Evolutionary conservation across 495 filamentous ascomycete species (phyloP).

Genomic region (Xylaria bambusicola): DNA sequence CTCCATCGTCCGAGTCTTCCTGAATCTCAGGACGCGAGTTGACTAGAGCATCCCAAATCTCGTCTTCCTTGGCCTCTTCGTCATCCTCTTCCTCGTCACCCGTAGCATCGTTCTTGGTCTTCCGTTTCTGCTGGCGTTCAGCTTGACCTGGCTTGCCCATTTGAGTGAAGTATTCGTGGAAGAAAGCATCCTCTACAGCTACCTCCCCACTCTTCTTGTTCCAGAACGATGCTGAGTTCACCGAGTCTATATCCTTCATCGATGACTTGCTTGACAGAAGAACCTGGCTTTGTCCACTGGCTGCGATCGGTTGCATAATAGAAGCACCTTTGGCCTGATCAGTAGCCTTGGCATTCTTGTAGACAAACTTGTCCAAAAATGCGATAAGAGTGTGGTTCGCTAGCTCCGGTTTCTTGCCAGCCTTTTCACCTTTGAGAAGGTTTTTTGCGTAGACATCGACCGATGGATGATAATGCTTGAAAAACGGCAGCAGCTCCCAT

Average conservation of each 20-base stretch:
- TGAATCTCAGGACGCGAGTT: slow-evolving; percentile 76
- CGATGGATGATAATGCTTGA: slow-evolving; percentile 88
- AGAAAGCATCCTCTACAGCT: slow-evolving; percentile 90
- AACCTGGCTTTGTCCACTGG: slow-evolving; percentile 60
- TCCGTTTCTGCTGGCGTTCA: slow-evolving; percentile 56
- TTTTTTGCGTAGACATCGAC: slow-evolving; percentile 81
- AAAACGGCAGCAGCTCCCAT: slow-evolving; percentile 85
- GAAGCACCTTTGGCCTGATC: slow-evolving; percentile 68
- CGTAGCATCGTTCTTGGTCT: slow-evolving; percentile 51
- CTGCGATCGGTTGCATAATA: slow-evolving; percentile 91
- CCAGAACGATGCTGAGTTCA: slow-evolving; percentile 94
- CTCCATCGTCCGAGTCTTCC: slow-evolving; percentile 61
- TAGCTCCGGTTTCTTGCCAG: slow-evolving; percentile 85
- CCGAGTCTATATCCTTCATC: slow-evolving; percentile 51
- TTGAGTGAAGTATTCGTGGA: slow-evolving; percentile 91
- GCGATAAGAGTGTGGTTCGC: slow-evolving; percentile 84
- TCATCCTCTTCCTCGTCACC: slow-evolving; percentile 48
- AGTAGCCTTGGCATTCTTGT: slow-evolving; percentile 79
- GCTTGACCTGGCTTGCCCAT: slow-evolving; percentile 63
- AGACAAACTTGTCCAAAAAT: slow-evolving; percentile 96
- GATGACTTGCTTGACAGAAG: slow-evolving; percentile 60
- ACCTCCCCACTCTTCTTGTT: slow-evolving; percentile 83
- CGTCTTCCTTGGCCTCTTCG: slow-evolving; percentile 63
- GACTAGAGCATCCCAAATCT: slow-evolving; percentile 94
- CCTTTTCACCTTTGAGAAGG: slow-evolving; percentile 64